Percentiles rank a stretch among this genome's conserved stretches.
phyloP scores from a whole-genome alignment of 2,329 filamentous ascomycete genomes.

The Trichoderma asperellum region DNA sequence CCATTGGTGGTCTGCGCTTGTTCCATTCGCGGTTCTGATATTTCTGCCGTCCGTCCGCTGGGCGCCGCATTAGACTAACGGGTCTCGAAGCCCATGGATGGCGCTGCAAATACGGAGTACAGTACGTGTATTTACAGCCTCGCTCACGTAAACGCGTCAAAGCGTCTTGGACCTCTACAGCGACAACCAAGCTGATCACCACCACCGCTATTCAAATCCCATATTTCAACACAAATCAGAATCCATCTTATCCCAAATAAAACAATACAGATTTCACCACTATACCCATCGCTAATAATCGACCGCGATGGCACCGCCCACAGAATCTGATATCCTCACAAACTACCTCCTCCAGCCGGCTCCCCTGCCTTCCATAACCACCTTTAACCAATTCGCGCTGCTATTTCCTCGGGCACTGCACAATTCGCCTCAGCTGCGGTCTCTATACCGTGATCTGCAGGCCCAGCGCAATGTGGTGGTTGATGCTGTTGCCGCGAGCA shows the following conservation, averaged over 20 bases:
- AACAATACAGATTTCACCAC: constrained; percentile 59
- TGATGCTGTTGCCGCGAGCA: constrained; percentile 67
- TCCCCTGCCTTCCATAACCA: constrained; percentile 71
- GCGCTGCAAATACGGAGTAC: neutral
- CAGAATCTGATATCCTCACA: constrained; percentile 73
- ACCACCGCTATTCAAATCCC: neutral
- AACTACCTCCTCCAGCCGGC: constrained; percentile 80
- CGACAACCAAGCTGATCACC: neutral
- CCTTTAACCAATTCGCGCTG: constrained; percentile 73
- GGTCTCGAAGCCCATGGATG: neutral
- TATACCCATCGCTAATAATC: neutral
- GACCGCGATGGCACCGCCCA: constrained; percentile 36
- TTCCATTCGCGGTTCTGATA: neutral
- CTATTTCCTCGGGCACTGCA: constrained; percentile 73
- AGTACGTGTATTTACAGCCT: neutral
- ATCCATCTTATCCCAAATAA: constrained; percentile 70
- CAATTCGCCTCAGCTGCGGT: constrained; percentile 67
- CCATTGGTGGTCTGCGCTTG: neutral
- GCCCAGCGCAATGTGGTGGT: constrained; percentile 70
- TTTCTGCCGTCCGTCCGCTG: neutral
- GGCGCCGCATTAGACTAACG: neutral
- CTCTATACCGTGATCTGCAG: constrained; percentile 79
- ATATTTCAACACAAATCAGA: constrained; percentile 46
- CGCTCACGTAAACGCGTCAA: constrained; percentile 10
- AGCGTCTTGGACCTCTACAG: neutral